Conservation (phyloP, 371 early-diverging fungal genomes). For the Lichtheimia ramosa region DNA sequence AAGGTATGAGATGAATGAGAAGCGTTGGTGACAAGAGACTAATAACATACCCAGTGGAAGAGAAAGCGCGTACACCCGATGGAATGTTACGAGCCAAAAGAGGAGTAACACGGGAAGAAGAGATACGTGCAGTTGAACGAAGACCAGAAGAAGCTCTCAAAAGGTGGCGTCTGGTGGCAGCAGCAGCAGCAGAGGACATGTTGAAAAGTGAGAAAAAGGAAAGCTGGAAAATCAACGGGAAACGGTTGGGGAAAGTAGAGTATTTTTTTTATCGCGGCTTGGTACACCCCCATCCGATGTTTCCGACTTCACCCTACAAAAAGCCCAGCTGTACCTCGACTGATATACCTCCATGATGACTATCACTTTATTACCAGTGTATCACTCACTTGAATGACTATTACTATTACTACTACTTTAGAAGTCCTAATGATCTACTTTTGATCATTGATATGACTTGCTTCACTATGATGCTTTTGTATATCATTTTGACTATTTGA, state of each 20-base stretch:
- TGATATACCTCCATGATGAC: no score
- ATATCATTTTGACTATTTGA: no score
- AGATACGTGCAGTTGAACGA: conserved; percentile 37
- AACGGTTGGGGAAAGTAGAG: conserved; percentile 1
- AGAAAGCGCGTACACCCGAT: conserved; percentile 34
- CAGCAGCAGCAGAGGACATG: conserved; percentile 38
- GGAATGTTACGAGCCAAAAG: conserved; percentile 29
- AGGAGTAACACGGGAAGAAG: conserved; percentile 33
- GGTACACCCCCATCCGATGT: conserved; percentile 3
- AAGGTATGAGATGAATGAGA: neutral
- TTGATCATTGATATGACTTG: no score
- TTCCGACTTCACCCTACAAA: conserved; percentile 10
- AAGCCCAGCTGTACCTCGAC: neutral
- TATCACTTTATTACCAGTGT: no score
- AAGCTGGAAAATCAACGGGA: conserved; percentile 15
- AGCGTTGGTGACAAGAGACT: no score
- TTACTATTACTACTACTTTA: no score
- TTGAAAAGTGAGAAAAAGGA: conserved; percentile 6
- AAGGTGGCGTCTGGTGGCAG: conserved; percentile 46
- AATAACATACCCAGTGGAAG: conserved; percentile 29
- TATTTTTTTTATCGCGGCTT: neutral
- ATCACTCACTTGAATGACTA: no score
- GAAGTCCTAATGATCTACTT: no score
- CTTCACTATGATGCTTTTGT: no score
- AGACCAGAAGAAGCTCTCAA: conserved; percentile 35